These are phyloP conservation scores for Calocybe cyanea DNA, from an alignment of 768 basidiomycete genomes.

Conservation along the genomic window DNA sequence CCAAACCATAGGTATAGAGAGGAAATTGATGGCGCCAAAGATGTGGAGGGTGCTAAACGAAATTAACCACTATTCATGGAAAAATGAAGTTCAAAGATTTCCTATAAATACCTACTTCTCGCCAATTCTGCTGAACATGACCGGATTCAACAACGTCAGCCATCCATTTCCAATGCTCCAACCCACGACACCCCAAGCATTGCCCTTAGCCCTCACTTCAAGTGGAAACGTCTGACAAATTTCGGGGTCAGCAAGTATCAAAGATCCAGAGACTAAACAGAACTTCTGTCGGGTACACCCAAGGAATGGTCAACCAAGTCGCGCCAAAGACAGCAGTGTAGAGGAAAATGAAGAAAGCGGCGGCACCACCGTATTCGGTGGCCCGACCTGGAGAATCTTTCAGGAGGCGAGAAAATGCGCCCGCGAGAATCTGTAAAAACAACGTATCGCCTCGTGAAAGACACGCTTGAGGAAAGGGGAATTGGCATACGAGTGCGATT, in stretches of 20 bases:
- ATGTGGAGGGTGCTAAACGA: constrained; percentile 44
- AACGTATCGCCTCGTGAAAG: neutral
- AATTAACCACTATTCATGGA: no score
- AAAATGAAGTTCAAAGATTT: no score
- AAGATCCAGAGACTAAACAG: neutral
- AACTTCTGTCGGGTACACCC: constrained; percentile 30
- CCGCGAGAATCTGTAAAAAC: constrained; percentile 30
- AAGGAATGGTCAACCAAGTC: constrained; percentile 44
- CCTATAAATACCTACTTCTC: constrained; percentile 29
- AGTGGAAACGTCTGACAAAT: constrained; percentile 36
- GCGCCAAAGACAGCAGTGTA: constrained; percentile 42
- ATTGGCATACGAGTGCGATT: constrained; percentile 19
- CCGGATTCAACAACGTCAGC: constrained; percentile 40
- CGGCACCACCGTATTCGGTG: constrained; percentile 35
- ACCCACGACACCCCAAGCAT: constrained; percentile 43
- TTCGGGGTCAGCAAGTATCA: neutral
- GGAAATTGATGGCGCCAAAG: constrained; percentile 40
- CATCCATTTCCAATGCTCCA: constrained; percentile 42
- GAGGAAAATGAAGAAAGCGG: constrained; percentile 40
- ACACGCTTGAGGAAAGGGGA: neutral
- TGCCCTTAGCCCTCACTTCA: constrained; percentile 40
- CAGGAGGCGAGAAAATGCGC: constrained; percentile 36
- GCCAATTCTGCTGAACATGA: constrained; percentile 38
- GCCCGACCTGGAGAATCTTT: constrained; percentile 38
- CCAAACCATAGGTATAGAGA: constrained; percentile 40